Percentiles rank a stretch among this genome's conserved stretches.
Evolutionary conservation across 2,329 filamentous ascomycete species (phyloP).

Genomic region (Lecanosticta acicola): DNA sequence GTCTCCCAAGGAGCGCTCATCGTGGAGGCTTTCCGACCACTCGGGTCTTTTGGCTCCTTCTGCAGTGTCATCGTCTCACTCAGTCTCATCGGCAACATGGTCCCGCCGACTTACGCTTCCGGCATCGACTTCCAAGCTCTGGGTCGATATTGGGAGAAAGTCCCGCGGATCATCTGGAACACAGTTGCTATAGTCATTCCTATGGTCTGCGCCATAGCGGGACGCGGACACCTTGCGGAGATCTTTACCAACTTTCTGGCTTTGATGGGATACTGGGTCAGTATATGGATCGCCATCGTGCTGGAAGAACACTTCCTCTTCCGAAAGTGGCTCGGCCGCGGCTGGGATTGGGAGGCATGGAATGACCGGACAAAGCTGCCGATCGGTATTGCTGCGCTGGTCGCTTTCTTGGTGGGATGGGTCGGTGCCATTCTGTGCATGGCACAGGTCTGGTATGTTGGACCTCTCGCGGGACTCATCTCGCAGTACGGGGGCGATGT

Average conservation of each 20-base stretch:
- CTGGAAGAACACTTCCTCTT: constrained; percentile 60
- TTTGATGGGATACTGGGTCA: constrained; percentile 66
- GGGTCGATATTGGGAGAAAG: constrained; percentile 50
- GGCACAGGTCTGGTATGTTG: constrained; percentile 65
- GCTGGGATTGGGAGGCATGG: constrained; percentile 59
- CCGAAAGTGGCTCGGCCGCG: constrained; percentile 40
- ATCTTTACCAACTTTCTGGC: constrained; percentile 67
- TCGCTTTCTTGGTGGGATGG: constrained; percentile 61
- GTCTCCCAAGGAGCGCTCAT: constrained; percentile 60
- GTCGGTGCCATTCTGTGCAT: constrained; percentile 60
- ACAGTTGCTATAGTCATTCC: constrained; percentile 57
- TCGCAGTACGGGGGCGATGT: constrained; percentile 54
- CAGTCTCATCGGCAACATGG: constrained; percentile 60
- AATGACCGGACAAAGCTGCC: constrained; percentile 55
- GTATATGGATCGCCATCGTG: constrained; percentile 59
- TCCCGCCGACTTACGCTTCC: constrained; percentile 59
- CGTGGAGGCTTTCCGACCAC: constrained; percentile 54
- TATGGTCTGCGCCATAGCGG: constrained; percentile 59
- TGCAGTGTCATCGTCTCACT: constrained; percentile 60
- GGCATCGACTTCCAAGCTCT: constrained; percentile 65
- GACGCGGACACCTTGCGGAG: constrained; percentile 53
- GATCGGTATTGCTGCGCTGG: constrained; percentile 55
- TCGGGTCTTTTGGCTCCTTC: constrained; percentile 61
- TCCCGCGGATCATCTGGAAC: constrained; percentile 63
- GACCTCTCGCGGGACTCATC: constrained; percentile 54